These are phyloP conservation scores for Aspergillus affinis DNA, from an alignment of 495 filamentous ascomycete genomes.

Conservation along the genomic window DNA sequence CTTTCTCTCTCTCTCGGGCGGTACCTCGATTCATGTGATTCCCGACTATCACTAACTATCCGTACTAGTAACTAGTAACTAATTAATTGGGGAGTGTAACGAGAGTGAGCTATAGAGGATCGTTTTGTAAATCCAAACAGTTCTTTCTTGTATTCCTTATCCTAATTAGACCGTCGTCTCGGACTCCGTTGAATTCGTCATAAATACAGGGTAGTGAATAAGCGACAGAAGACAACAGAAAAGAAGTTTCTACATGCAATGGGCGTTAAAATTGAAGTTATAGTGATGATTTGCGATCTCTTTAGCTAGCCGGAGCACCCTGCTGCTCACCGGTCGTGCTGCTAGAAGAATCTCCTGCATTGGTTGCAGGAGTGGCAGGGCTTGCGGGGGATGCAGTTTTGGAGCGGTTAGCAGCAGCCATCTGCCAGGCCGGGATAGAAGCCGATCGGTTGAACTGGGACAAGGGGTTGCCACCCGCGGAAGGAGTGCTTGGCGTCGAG, in stretches of 20 bases:
- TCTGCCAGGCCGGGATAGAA: conserved; percentile 90
- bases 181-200: not conserved
- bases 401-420: conserved; percentile 67
- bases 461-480: conserved; percentile 34
- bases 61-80: no score
- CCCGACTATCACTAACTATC: no score
- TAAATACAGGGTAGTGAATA: conserved; percentile 9
- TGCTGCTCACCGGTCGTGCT: conserved; percentile 28
- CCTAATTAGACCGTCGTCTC: not conserved
- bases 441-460: conserved; percentile 53
- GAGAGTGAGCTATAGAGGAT: no score
- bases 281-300: not conserved
- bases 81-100: no score
- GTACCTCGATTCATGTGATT: not conserved
- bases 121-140: not conserved
- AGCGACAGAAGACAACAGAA: conserved; percentile 10
- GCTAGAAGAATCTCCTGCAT: conserved; percentile 16
- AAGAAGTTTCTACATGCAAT: conserved; percentile 17
- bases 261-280: conserved; percentile 2
- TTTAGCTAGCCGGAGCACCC: conserved; percentile 34
- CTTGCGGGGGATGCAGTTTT: conserved; percentile 40
- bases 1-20: not conserved
- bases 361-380: conserved; percentile 20
- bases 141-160: not conserved
- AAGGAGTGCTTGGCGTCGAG: conserved; percentile 30